Percentiles rank a stretch among this genome's conserved stretches.
phyloP scores from a whole-genome alignment of 1,284 basidiomycete genomes.

The Trichosporon coremiiforme region DNA sequence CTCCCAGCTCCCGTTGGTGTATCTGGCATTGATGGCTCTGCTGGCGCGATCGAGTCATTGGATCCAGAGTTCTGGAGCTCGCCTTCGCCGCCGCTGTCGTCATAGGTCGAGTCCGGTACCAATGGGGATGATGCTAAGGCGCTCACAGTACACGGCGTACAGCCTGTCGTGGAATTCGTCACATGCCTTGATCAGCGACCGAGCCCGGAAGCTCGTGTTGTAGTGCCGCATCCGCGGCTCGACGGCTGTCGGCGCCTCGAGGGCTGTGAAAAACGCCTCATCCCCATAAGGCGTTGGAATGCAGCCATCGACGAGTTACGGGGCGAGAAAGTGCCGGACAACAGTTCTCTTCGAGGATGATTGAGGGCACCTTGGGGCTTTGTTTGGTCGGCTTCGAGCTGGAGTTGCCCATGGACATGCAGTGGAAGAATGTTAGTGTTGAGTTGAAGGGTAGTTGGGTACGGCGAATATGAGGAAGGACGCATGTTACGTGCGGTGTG shows the following conservation, averaged over 20 bases:
- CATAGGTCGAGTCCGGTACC: not conserved
- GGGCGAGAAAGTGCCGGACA: not conserved
- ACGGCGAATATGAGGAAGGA: not conserved
- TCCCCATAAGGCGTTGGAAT: not conserved
- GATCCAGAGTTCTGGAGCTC: not conserved
- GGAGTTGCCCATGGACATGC: not conserved
- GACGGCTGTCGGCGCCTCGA: not conserved
- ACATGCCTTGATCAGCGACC: conserved; percentile 14
- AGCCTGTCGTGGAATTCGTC: conserved; percentile 6
- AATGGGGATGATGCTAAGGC: not conserved
- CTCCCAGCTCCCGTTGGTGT: not conserved
- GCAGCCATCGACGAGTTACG: not conserved
- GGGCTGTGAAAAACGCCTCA: not conserved
- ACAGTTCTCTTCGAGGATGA: conserved; percentile 7
- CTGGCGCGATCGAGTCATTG: not conserved
- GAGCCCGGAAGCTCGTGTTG: not conserved
- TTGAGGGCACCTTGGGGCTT: not conserved
- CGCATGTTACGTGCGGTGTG: too few relatives aligned
- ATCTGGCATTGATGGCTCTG: not conserved
- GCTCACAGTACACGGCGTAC: not conserved
- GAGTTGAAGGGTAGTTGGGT: not conserved
- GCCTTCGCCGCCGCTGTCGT: not conserved
- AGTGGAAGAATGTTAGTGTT: not conserved
- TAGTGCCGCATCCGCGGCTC: conserved; percentile 8
- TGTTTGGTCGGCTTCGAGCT: not conserved